A percentile compares a stretch with the other conserved stretches of the same genome.
Evolutionary conservation across 2,329 filamentous ascomycete species (phyloP).

Genomic region (Colletotrichum acutatum): DNA sequence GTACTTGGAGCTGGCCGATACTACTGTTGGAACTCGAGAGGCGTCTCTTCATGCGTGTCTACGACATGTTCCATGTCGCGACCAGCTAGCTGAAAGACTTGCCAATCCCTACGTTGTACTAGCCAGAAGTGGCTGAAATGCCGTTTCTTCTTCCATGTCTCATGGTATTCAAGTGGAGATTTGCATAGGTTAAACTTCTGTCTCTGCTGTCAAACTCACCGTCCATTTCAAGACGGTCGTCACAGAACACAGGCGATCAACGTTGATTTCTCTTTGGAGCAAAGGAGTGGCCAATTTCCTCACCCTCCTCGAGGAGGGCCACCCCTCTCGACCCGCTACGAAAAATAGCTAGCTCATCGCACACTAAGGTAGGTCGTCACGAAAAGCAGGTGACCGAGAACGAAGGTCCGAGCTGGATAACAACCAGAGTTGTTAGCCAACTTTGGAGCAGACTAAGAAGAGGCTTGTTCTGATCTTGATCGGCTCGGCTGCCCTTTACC

Average conservation of each 20-base stretch:
- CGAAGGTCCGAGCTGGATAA: slow-evolving; percentile 10
- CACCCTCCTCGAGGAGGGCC: background rate
- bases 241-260: background rate
- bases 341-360: background rate
- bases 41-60: slow-evolving; percentile 23
- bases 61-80: slow-evolving; percentile 20
- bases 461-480: slow-evolving; percentile 32
- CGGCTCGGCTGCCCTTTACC: slow-evolving; percentile 17
- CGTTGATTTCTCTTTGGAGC: slow-evolving; percentile 15
- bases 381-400: background rate
- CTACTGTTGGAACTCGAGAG: background rate
- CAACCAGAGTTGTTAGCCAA: background rate
- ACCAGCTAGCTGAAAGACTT: slow-evolving; percentile 11
- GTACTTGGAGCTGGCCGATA: background rate
- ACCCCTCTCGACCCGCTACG: background rate
- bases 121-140: slow-evolving; percentile 7
- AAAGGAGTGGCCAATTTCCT: background rate
- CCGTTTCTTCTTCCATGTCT: slow-evolving; percentile 29
- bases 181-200: background rate
- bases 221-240: background rate
- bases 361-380: slow-evolving; percentile 1
- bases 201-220: slow-evolving; percentile 13
- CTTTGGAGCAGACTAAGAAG: background rate
- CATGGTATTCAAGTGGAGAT: background rate
- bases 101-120: slow-evolving; percentile 10